Percentiles rank a stretch among this genome's conserved stretches.
These are phyloP conservation scores for Gastrolobium villosum DNA, from an alignment of 306 rosid genomes.

Conservation along the genomic window DNA sequence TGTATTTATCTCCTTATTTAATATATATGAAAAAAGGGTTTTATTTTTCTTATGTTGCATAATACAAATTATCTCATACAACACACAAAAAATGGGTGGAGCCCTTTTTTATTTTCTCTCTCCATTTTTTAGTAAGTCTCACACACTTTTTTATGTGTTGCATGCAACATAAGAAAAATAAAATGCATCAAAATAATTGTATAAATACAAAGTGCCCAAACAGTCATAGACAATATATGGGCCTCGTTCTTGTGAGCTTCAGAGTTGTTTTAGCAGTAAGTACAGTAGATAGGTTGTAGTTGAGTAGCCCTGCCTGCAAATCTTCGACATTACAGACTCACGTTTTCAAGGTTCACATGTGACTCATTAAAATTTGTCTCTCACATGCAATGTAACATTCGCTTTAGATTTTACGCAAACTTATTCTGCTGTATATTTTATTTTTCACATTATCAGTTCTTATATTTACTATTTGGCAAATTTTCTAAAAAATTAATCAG, in stretches of 20 bases:
- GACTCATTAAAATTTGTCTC: not conserved
- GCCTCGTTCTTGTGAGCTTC: not conserved
- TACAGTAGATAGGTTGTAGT: not conserved
- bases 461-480: not conserved
- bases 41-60: no score
- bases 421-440: not conserved
- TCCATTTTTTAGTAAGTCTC: no score
- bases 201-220: no score
- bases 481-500: not conserved
- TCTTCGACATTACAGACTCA: not conserved
- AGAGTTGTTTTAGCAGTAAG: not conserved
- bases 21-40: no score
- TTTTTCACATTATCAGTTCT: not conserved
- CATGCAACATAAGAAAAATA: no score
- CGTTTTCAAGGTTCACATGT: constrained; percentile 29
- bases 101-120: no score
- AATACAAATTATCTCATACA: no score
- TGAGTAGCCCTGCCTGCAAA: constrained; percentile 11
- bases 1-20: no score
- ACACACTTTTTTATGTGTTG: no score
- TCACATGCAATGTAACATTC: constrained; percentile 31
- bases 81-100: no score
- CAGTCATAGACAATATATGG: not conserved
- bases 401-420: not conserved
- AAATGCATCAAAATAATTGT: no score